Percentiles rank a stretch among this genome's conserved stretches.
Evolutionary conservation across 1,139 yeast species (phyloP).

Genomic region (Sugiyamaella novakii): DNA sequence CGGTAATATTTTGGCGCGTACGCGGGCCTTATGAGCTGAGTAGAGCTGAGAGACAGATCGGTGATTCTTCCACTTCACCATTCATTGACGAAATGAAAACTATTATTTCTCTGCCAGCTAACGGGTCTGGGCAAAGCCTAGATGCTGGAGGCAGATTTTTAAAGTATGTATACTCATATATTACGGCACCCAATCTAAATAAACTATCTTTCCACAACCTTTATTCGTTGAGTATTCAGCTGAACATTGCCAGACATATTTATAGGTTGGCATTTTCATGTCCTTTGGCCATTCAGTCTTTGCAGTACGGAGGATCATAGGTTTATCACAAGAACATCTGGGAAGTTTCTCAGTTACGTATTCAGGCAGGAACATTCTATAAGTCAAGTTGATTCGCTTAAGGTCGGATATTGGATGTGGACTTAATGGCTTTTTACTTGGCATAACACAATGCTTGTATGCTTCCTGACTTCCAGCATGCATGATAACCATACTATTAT

Average conservation of each 20-base stretch:
- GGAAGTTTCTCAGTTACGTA: conserved; percentile 48
- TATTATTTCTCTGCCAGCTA: too few relatives aligned
- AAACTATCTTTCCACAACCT: conserved; percentile 28
- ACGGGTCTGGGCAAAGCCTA: background rate
- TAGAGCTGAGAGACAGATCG: too few relatives aligned
- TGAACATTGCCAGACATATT: conserved; percentile 53
- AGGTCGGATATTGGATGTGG: conserved; percentile 54
- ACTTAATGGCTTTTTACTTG: conserved; percentile 39
- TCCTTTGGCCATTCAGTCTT: conserved; percentile 28
- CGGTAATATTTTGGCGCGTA: too few relatives aligned
- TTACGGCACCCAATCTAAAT: conserved; percentile 25
- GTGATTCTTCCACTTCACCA: too few relatives aligned
- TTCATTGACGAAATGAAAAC: too few relatives aligned
- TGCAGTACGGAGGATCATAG: conserved; percentile 48
- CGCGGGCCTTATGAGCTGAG: too few relatives aligned
- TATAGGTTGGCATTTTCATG: conserved; percentile 20
- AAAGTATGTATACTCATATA: too few relatives aligned
- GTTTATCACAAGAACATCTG: conserved; percentile 50
- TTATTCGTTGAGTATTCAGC: conserved; percentile 42
- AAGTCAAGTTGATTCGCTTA: conserved; percentile 63
- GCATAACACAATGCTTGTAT: conserved; percentile 60
- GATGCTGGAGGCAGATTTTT: background rate
- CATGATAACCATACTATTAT: conserved; percentile 68
- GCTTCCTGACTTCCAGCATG: conserved; percentile 77
- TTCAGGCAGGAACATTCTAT: conserved; percentile 52